Conservation (phyloP, 768 basidiomycete genomes). For the Tephrocybe sp. region DNA sequence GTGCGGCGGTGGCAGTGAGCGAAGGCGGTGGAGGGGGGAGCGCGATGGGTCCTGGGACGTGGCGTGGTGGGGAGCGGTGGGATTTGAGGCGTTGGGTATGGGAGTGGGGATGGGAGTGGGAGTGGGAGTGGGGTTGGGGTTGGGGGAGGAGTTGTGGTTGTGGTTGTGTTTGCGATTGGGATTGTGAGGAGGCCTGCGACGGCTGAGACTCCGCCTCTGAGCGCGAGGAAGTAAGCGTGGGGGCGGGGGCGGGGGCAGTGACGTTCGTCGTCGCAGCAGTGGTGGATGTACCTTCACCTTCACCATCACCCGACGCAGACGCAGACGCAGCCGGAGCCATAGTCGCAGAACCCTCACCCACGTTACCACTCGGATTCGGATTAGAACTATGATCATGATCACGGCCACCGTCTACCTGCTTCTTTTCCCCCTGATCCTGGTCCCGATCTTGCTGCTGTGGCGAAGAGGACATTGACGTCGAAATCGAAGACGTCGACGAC, state of each 20-base stretch:
- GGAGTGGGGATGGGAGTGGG: slow-evolving; percentile 11
- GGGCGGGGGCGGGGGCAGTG: slow-evolving; percentile 26
- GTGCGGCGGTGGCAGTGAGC: slow-evolving; percentile 30
- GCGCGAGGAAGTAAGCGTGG: too few relatives aligned
- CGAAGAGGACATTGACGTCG: background rate
- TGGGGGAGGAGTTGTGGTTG: background rate
- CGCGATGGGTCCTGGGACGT: slow-evolving; percentile 63
- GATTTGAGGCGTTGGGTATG: background rate
- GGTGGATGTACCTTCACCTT: too few relatives aligned
- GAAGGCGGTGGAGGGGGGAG: slow-evolving; percentile 58
- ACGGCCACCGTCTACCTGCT: too few relatives aligned
- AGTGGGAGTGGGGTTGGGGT: background rate
- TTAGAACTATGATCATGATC: too few relatives aligned
- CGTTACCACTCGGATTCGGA: too few relatives aligned
- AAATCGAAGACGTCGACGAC: background rate
- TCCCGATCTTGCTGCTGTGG: too few relatives aligned
- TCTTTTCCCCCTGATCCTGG: too few relatives aligned
- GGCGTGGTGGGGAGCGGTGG: slow-evolving; percentile 34
- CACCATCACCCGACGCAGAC: too few relatives aligned
- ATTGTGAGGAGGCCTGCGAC: slow-evolving; percentile 20
- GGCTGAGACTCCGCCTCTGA: too few relatives aligned
- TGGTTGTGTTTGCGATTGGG: background rate
- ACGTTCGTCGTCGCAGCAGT: background rate
- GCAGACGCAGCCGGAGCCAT: too few relatives aligned
- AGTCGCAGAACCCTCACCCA: too few relatives aligned